Evolutionary conservation across 2,329 filamentous ascomycete genomes (phyloP).

Genomic region (Sphaerulina populicola): DNA sequence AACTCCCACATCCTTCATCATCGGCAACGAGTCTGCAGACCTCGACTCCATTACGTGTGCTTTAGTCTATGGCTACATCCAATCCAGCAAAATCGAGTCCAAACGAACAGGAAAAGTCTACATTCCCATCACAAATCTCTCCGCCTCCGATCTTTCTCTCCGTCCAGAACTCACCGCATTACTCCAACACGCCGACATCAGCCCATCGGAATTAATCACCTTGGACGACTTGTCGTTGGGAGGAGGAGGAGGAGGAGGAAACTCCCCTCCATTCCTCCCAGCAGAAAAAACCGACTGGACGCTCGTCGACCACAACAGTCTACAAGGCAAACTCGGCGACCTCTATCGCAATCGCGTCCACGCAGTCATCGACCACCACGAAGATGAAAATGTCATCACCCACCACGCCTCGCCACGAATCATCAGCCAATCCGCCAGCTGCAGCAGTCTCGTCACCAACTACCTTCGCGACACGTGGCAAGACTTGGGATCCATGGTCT

Average conservation of each 20-base stretch:
- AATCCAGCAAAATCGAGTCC: conserved; percentile 48
- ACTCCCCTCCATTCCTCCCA: conserved; percentile 37
- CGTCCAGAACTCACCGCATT: conserved; percentile 64
- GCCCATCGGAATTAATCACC: conserved; percentile 56
- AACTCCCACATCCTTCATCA: conserved; percentile 42
- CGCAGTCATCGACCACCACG: conserved; percentile 71
- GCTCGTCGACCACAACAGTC: conserved; percentile 70
- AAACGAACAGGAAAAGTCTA: conserved; percentile 47
- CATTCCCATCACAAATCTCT: conserved; percentile 66
- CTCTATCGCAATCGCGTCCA: conserved; percentile 48
- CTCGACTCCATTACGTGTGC: conserved; percentile 73
- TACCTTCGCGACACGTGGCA: conserved; percentile 54
- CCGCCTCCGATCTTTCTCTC: conserved; percentile 58
- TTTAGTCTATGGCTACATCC: conserved; percentile 65
- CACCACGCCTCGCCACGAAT: conserved; percentile 48
- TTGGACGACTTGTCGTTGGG: conserved; percentile 44
- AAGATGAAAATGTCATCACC: conserved; percentile 55
- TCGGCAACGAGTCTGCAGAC: conserved; percentile 56
- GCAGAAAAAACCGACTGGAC: conserved; percentile 58
- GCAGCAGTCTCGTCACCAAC: conserved; percentile 60
- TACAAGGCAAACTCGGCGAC: conserved; percentile 53
- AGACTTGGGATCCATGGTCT: conserved; percentile 33
- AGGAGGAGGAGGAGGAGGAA: too few species aligned
- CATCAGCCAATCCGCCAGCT: conserved; percentile 62
- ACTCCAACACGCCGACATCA: conserved; percentile 53